A percentile compares a stretch with the other conserved stretches of the same genome.
These are phyloP conservation scores for Artemisia tridentata DNA, from an alignment of 129 eudicot genomes.

Conservation along the genomic window DNA sequence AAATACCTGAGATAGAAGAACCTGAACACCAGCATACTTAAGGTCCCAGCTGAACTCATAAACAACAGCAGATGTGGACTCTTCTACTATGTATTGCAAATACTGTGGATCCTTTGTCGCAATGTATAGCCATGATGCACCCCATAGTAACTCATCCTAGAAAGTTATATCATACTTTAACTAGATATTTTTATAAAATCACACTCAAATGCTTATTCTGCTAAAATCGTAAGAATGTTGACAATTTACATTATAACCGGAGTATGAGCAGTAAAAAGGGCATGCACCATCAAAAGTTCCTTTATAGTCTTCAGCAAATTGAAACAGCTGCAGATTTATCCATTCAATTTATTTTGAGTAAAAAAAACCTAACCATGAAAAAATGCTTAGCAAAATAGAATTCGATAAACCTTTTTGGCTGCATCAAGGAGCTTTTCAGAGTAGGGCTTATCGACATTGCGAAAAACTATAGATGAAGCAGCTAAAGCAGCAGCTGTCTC, in stretches of 20 bases:
- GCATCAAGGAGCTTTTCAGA: conserved; percentile 43
- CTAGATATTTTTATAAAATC: background rate
- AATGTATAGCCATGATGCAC: conserved; percentile 74
- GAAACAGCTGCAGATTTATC: conserved; percentile 53
- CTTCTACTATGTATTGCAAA: conserved; percentile 44
- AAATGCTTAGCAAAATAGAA: background rate
- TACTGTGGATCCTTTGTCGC: conserved; percentile 52
- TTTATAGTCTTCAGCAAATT: conserved; percentile 48
- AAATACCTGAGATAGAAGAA: conserved; percentile 68
- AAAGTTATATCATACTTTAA: conserved; percentile 2
- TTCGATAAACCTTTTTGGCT: conserved; percentile 44
- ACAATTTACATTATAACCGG: conserved; percentile 68
- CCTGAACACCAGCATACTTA: conserved; percentile 72
- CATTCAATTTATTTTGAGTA: background rate
- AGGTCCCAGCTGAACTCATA: conserved; percentile 88
- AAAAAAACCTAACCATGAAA: background rate
- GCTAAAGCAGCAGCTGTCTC: conserved; percentile 92
- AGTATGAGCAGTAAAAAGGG: conserved; percentile 84
- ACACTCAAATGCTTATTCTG: background rate
- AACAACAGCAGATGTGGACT: conserved; percentile 53
- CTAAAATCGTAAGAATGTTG: background rate
- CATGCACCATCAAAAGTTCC: conserved; percentile 93
- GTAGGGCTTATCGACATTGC: conserved; percentile 40
- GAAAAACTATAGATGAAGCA: conserved; percentile 59
- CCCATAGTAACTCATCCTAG: conserved; percentile 94